Evolutionary conservation across 2,329 filamentous ascomycete species (phyloP).

Genomic region (Ceratocystis cacaofunesta): DNA sequence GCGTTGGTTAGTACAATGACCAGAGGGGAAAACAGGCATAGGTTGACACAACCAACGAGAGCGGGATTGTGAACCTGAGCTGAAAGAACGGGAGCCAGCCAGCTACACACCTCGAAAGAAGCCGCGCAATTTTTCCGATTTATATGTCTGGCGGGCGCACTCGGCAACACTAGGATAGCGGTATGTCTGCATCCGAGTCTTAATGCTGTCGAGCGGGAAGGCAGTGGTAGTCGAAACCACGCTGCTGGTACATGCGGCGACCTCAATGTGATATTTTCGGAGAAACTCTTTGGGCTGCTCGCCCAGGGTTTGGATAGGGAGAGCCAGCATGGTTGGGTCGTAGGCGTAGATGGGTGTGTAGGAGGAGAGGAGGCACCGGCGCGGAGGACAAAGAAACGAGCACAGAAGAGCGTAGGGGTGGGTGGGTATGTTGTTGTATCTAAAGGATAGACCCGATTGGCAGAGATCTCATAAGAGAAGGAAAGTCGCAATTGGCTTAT

Average conservation of each 20-base stretch:
- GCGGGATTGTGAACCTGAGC: not conserved
- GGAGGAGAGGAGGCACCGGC: not conserved
- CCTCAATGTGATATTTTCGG: constrained; percentile 54
- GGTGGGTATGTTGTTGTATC: not conserved
- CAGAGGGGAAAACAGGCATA: no score
- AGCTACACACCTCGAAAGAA: constrained; percentile 60
- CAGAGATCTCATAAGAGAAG: not conserved
- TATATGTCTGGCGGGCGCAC: constrained; percentile 63
- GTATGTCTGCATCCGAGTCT: constrained; percentile 81
- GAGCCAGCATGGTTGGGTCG: constrained; percentile 12
- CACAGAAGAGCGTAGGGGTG: not conserved
- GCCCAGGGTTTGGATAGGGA: constrained; percentile 13
- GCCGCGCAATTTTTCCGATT: constrained; percentile 53
- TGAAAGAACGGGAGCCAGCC: not conserved
- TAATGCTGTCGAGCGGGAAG: constrained; percentile 81
- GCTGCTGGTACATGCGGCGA: constrained; percentile 63
- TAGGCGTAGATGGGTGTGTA: not conserved
- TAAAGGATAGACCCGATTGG: not conserved
- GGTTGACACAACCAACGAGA: not conserved
- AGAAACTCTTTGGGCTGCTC: constrained; percentile 14
- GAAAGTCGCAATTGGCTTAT: not conserved
- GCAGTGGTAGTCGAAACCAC: constrained; percentile 63
- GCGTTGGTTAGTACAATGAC: constrained; percentile 3
- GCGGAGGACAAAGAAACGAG: not conserved
- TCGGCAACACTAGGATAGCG: constrained; percentile 59